These are phyloP conservation scores for Russula vinacea DNA, from an alignment of 768 basidiomycete species.

Conservation along the genomic window DNA sequence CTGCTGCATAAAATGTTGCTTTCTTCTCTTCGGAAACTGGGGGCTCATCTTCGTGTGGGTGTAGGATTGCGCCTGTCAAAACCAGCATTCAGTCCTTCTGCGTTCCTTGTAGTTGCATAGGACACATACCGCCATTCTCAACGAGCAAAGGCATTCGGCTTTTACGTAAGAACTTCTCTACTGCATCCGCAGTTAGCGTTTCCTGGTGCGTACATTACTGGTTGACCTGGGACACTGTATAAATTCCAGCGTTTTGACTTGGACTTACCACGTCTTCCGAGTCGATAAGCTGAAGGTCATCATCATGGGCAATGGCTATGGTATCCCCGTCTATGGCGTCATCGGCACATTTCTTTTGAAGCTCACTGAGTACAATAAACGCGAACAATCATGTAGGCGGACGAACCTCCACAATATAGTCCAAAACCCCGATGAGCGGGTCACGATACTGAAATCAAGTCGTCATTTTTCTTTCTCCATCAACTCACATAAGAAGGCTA, in stretches of 20 bases:
- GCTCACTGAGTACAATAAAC: not conserved
- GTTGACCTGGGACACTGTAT: not conserved
- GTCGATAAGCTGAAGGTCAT: conserved; percentile 11
- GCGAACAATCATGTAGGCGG: not conserved
- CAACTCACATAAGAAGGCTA: not conserved
- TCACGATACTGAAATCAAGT: conserved; percentile 3
- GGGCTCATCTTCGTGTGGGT: not conserved
- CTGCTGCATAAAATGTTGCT: conserved; percentile 7
- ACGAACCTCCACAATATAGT: conserved; percentile 18
- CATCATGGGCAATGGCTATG: conserved; percentile 14
- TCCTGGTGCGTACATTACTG: not conserved
- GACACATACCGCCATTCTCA: conserved; percentile 13
- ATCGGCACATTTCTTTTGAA: conserved; percentile 8
- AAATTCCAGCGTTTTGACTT: too few relatives aligned
- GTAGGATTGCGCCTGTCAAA: conserved; percentile 9
- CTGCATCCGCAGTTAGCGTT: conserved; percentile 1
- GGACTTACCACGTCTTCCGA: conserved; percentile 11
- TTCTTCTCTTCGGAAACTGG: conserved; percentile 2
- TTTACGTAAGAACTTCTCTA: conserved; percentile 4
- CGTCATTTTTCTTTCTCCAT: not conserved
- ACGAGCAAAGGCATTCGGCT: not conserved
- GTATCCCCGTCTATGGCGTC: not conserved
- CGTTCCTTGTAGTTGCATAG: not conserved
- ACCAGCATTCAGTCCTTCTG: not conserved
- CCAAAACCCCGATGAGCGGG: conserved; percentile 10